Base-by-base conservation (phyloP, 1,139 yeast species). In the Magnusiomyces paraingens region DNA sequence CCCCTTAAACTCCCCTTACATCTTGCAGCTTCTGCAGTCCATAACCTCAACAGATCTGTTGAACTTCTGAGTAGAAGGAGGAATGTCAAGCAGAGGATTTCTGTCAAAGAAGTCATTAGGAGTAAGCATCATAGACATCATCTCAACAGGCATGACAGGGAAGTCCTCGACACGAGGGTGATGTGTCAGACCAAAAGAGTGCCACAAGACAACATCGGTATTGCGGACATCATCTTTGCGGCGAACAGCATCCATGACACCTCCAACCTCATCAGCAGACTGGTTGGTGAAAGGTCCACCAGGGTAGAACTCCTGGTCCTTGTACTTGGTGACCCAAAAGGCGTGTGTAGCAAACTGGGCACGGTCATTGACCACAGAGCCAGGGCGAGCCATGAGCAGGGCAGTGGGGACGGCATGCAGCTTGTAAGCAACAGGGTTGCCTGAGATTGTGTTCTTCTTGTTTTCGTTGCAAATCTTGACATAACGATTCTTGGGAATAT, bases 131-230 rank as follows among this genome's bases (percentile, higher is more conserved):
- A 87, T 82, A 67, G 79, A 84, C 69, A 80, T 73, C 62, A 81
- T 81, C 73, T 88, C 95, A 56, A 83, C 86, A 46, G 95, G 94
- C 96, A 88, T 88, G 58, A 88, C 94, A 53, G 95, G 95, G 86
- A 86, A 88, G 71, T 88, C 95, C 73, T 88, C 96, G 39, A 85
- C 85, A 66, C 91, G 80, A 62, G 95, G 95, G 65, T 87, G 81
- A 69, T 88, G 96, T 26, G 95, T 88, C 73, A 88, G 80, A 35
- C 91, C 94, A 68, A 88, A 71, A 50, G 95, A 86, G 63, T 90
- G 89, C 95, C 95, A 88, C 55, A 88, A 83, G 55, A 88, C 94
- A 60, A 84, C 70, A 64, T 88, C 94, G 20, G 84, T 85, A 69
- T 88, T 80, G 77, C 95, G 84, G 50, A 88, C 93, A 43, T 73